A percentile compares a stretch with the other conserved stretches of the same genome.
Conservation (phyloP, 208 protist genomes). For the Porcisia deanei region DNA sequence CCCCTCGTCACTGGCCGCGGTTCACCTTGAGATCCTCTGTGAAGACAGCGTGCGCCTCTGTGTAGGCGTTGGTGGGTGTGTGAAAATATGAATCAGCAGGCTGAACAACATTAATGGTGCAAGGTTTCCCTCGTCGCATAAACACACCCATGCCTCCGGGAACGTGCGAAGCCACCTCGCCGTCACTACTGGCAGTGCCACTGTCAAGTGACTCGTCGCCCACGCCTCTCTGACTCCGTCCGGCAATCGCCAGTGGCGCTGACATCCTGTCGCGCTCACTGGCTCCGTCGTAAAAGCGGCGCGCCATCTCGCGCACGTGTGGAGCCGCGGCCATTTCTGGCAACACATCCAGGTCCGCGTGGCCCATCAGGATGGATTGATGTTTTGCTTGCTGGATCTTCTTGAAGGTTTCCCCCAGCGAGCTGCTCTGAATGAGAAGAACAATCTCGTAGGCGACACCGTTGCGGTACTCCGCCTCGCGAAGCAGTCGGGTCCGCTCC, state of each 20-base stretch:
- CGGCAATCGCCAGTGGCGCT: conserved; percentile 1
- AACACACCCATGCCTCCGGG: conserved; percentile 43
- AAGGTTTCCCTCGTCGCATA: conserved; percentile 32
- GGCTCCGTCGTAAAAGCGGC: conserved; percentile 59
- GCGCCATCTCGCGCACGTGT: conserved; percentile 63
- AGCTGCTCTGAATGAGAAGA: conserved; percentile 73
- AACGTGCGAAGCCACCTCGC: background rate
- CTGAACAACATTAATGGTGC: conserved; percentile 57
- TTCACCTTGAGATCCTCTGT: conserved; percentile 80
- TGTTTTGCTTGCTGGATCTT: conserved; percentile 64
- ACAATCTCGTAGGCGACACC: conserved; percentile 67
- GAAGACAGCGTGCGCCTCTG: conserved; percentile 82
- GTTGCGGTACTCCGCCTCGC: conserved; percentile 55
- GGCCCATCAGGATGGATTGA: conserved; percentile 68
- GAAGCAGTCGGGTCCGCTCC: conserved; percentile 40
- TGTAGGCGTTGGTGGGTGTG: conserved; percentile 79
- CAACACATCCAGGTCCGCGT: conserved; percentile 77
- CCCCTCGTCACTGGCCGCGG: conserved; percentile 18
- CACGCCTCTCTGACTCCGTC: background rate
- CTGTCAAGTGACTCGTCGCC: background rate
- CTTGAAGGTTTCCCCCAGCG: conserved; percentile 49
- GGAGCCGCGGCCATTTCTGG: conserved; percentile 61
- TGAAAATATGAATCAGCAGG: conserved; percentile 81
- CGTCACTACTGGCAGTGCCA: background rate
- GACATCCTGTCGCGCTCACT: conserved; percentile 12